A percentile compares a stretch with the other conserved stretches of the same genome.
These are phyloP conservation scores for Salix brachista DNA, from an alignment of 345 rosid species.

Conservation along the genomic window DNA sequence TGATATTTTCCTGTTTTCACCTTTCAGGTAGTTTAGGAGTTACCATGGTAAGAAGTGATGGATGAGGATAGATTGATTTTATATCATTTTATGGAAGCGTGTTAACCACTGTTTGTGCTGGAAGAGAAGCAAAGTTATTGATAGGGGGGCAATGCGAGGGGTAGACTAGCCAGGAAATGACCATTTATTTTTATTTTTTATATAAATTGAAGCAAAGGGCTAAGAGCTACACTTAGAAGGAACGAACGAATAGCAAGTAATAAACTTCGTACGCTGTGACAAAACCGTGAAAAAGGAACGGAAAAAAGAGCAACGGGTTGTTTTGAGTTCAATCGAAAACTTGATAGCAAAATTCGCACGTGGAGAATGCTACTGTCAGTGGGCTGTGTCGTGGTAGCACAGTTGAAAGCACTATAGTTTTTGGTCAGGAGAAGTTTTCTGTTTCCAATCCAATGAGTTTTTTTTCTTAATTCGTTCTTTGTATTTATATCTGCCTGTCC, in stretches of 20 bases:
- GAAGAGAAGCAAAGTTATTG: neutral
- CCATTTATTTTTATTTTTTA: neutral
- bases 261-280: too few relatives aligned
- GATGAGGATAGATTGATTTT: neutral
- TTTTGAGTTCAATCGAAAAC: neutral
- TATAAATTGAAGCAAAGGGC: neutral
- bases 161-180: neutral
- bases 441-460: too few relatives aligned
- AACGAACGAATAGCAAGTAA: neutral
- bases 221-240: neutral
- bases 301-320: too few relatives aligned
- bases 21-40: slow-evolving; percentile 1
- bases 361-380: too few relatives aligned
- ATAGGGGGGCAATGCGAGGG: neutral
- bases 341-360: too few relatives aligned
- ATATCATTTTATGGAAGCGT: neutral
- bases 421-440: neutral
- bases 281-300: too few relatives aligned
- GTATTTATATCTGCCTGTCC: too few relatives aligned
- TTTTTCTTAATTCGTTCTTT: too few relatives aligned
- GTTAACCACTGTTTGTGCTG: neutral
- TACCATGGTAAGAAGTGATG: neutral
- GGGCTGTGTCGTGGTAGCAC: too few relatives aligned
- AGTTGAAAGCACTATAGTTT: too few relatives aligned
- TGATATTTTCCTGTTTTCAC: neutral